These are phyloP conservation scores for Raphanus raphanistrum DNA, from an alignment of 345 rosid genomes.

Conservation along the genomic window DNA sequence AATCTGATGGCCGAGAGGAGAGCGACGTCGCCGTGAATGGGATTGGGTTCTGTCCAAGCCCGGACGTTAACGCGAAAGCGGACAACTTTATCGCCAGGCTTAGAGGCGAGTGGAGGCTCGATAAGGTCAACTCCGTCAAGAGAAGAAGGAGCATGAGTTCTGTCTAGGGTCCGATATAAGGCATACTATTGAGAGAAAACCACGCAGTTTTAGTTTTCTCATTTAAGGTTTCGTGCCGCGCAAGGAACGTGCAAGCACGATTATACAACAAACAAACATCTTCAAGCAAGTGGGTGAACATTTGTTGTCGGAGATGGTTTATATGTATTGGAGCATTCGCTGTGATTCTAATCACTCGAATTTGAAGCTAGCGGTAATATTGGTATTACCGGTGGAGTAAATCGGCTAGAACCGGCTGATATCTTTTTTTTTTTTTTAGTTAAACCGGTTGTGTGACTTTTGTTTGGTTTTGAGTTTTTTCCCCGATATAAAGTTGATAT, in stretches of 20 bases:
- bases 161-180: background rate
- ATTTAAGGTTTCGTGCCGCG: background rate
- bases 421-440: constrained; percentile 1
- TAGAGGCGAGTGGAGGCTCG: constrained; percentile 72
- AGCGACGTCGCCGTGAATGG: constrained; percentile 3
- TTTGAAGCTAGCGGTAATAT: constrained; percentile 4
- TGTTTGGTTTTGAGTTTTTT: constrained; percentile 22
- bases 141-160: constrained; percentile 47
- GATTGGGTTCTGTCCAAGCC: constrained; percentile 70
- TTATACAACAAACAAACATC: background rate
- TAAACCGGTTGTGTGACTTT: background rate
- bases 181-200: background rate
- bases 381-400: constrained; percentile 20
- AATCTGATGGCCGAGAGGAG: constrained; percentile 34
- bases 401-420: background rate
- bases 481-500: background rate
- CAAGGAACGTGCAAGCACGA: background rate
- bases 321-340: background rate
- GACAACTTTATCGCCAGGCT: constrained; percentile 79
- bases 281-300: background rate
- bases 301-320: background rate
- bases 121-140: constrained; percentile 62
- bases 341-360: background rate
- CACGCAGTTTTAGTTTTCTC: background rate
- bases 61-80: constrained; percentile 79